Evolutionary conservation across 495 filamentous ascomycete genomes (phyloP).

Genomic region (Hypoxylon trugodes): DNA sequence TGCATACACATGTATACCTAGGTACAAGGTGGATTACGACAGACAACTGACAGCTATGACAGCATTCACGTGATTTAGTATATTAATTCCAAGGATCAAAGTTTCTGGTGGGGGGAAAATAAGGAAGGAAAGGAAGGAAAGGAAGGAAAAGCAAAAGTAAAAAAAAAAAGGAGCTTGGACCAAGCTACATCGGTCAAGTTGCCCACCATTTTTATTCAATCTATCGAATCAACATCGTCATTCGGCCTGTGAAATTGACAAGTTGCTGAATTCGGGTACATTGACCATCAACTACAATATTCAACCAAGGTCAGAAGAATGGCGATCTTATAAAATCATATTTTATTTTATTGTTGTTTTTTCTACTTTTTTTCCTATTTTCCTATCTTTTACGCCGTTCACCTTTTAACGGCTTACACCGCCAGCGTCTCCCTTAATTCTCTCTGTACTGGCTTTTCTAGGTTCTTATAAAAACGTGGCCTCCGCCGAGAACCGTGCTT

Average conservation of each 20-base stretch:
- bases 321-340: conserved; percentile 24
- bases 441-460: conserved; percentile 14
- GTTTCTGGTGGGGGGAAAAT: too few species aligned
- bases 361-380: conserved; percentile 1
- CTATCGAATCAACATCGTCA: conserved; percentile 41
- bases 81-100: too few species aligned
- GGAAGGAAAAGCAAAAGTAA: background rate
- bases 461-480: conserved; percentile 31
- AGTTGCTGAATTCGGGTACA: conserved; percentile 37
- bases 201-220: conserved; percentile 31
- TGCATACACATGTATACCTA: too few species aligned
- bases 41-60: background rate
- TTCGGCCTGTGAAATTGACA: conserved; percentile 41
- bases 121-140: too few species aligned
- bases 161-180: conserved; percentile 24
- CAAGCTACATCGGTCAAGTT: conserved; percentile 3
- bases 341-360: conserved; percentile 8
- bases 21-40: too few species aligned
- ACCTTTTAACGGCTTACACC: background rate
- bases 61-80: background rate
- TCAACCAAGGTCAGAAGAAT: too few species aligned
- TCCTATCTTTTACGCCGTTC: background rate
- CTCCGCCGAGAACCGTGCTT: conserved; percentile 24
- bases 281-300: conserved; percentile 16
- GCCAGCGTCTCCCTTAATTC: conserved; percentile 2